Conservation (phyloP, 495 filamentous ascomycete genomes). For the Umbilicaria muhlenbergii region DNA sequence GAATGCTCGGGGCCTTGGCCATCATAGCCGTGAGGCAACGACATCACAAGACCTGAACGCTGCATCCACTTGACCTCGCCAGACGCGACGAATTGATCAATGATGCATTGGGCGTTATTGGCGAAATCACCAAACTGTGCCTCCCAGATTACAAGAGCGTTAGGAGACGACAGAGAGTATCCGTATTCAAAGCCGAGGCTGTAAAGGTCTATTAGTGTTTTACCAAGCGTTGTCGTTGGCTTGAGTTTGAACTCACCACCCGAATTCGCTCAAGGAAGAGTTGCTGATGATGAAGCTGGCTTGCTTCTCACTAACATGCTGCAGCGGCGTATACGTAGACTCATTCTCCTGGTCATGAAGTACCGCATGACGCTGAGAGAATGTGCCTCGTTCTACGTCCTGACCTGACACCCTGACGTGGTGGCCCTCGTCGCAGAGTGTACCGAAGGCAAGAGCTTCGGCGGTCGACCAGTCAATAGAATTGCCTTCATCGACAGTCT, state of each 20-base stretch:
- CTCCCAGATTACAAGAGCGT: constrained; percentile 97
- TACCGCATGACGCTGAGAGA: constrained; percentile 95
- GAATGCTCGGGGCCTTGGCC: constrained; percentile 98
- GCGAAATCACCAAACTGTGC: constrained; percentile 99
- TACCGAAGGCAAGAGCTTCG: constrained; percentile 89
- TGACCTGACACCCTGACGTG: constrained; percentile 96
- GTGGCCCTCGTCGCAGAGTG: constrained; percentile 78
- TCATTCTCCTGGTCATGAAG: constrained; percentile 95
- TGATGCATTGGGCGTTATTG: constrained; percentile 98
- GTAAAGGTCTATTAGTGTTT: constrained; percentile 14
- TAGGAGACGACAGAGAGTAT: constrained; percentile 91
- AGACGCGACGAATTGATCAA: constrained; percentile 96
- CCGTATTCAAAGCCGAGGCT: constrained; percentile 95
- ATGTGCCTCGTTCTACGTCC: constrained; percentile 98
- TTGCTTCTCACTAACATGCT: constrained; percentile 77
- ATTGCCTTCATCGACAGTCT: constrained; percentile 84
- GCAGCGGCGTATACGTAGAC: constrained; percentile 79
- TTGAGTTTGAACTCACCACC: constrained; percentile 44
- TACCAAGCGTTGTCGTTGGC: background rate
- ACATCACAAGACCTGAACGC: constrained; percentile 86
- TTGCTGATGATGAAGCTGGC: constrained; percentile 93
- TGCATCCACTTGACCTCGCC: constrained; percentile 98
- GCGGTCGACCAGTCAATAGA: constrained; percentile 96
- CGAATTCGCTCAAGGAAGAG: constrained; percentile 91
- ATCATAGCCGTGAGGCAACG: constrained; percentile 92